These are phyloP conservation scores for Blastosporella zonata DNA, from an alignment of 1,284 basidiomycete species.

Conservation along the genomic window DNA sequence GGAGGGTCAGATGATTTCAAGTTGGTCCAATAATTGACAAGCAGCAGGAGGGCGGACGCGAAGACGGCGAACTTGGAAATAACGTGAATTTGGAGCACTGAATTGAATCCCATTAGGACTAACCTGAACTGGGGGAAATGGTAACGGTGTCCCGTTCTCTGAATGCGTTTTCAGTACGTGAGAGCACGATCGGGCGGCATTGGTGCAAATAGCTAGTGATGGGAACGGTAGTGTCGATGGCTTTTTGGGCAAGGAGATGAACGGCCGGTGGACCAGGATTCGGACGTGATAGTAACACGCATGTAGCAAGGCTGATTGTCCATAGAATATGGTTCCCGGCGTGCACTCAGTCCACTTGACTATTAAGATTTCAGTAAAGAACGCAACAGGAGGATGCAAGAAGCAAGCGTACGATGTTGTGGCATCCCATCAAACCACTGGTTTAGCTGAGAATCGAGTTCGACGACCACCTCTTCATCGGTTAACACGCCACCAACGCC, in stretches of 20 bases:
- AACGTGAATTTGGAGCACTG: not conserved
- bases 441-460: conserved; percentile 53
- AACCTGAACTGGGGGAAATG: conserved; percentile 22
- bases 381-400: not conserved
- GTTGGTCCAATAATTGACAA: conserved; percentile 19
- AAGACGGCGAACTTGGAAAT: conserved; percentile 16
- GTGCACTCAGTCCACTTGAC: conserved; percentile 53
- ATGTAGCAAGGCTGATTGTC: conserved; percentile 57
- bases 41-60: conserved; percentile 16
- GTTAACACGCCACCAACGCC: conserved; percentile 31
- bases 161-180: conserved; percentile 19
- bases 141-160: conserved; percentile 13
- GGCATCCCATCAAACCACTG: conserved; percentile 56
- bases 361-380: conserved; percentile 16
- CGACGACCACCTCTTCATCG: conserved; percentile 42
- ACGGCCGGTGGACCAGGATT: conserved; percentile 65
- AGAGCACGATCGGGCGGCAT: conserved; percentile 29
- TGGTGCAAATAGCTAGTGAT: conserved; percentile 31
- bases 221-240: conserved; percentile 21
- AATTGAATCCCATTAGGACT: not conserved
- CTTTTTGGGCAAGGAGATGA: conserved; percentile 44
- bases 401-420: conserved; percentile 35
- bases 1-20: conserved; percentile 4
- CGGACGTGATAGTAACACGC: conserved; percentile 62
- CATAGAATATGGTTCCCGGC: conserved; percentile 41